phyloP scores from a whole-genome alignment of 106 monocot species.

The Allium fistulosum region DNA sequence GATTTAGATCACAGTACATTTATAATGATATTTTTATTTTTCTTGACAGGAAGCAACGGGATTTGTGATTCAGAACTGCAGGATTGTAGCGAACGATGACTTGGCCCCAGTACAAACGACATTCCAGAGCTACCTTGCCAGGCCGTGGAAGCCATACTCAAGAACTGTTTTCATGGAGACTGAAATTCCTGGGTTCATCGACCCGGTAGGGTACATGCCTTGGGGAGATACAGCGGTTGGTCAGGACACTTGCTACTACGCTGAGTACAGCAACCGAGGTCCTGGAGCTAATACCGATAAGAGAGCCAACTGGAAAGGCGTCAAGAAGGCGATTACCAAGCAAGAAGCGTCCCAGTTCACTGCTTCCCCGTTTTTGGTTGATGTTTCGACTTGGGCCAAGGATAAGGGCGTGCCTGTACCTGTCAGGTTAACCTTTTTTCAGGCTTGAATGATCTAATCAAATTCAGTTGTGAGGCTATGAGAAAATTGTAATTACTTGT shows the following conservation, averaged over 20 bases:
- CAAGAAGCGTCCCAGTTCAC: conserved; percentile 6
- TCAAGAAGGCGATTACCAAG: neutral
- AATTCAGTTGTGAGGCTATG: too few species aligned
- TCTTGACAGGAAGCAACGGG: conserved; percentile 43
- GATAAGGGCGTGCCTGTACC: conserved; percentile 5
- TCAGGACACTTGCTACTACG: conserved; percentile 30
- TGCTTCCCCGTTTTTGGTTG: neutral
- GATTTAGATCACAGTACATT: too few species aligned
- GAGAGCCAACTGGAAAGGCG: conserved; percentile 34
- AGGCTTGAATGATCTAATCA: too few species aligned
- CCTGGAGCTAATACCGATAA: conserved; percentile 17
- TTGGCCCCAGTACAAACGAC: conserved; percentile 17
- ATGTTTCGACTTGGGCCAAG: conserved; percentile 1
- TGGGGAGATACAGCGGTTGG: conserved; percentile 32
- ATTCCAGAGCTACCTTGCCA: conserved; percentile 60
- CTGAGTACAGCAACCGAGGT: conserved; percentile 40
- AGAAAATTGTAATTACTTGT: too few species aligned
- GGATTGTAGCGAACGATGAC: conserved; percentile 31
- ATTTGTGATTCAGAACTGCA: conserved; percentile 68
- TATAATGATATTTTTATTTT: too few species aligned
- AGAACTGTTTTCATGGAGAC: conserved; percentile 67
- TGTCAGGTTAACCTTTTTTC: conserved; percentile 5
- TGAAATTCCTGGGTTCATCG: conserved; percentile 44
- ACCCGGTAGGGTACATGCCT: conserved; percentile 62
- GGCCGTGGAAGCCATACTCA: conserved; percentile 79